Evolutionary conservation across 768 basidiomycete species (phyloP).

Genomic region (Tubosaeta sp.): DNA sequence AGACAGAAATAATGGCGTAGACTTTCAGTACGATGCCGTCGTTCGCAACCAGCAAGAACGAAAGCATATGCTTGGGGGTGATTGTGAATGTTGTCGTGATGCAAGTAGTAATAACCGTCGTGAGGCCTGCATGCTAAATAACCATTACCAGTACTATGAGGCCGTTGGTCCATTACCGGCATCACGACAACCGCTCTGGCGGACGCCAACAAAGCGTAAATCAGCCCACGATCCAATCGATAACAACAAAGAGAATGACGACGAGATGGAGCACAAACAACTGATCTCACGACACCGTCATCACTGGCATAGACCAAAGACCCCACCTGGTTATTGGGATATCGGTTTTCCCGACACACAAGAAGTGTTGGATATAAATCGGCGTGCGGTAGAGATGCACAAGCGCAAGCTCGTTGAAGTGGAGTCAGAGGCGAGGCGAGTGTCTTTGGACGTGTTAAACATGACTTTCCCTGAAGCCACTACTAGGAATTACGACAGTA

Average conservation of each 20-base stretch:
- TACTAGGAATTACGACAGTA: slow-evolving; percentile 21
- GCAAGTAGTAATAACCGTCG: slow-evolving; percentile 37
- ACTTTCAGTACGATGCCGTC: slow-evolving; percentile 72
- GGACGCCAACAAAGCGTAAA: slow-evolving; percentile 47
- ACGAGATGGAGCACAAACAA: slow-evolving; percentile 55
- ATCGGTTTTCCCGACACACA: slow-evolving; percentile 90
- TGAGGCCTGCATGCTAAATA: neutral
- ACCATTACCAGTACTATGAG: slow-evolving; percentile 62
- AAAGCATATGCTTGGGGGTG: slow-evolving; percentile 62
- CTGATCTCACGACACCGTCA: slow-evolving; percentile 69
- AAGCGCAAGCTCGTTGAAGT: slow-evolving; percentile 55
- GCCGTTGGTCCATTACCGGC: slow-evolving; percentile 71
- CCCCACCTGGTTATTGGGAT: slow-evolving; percentile 86
- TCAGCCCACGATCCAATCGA: slow-evolving; percentile 1
- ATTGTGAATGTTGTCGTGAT: slow-evolving; percentile 79
- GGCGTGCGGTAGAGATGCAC: slow-evolving; percentile 68
- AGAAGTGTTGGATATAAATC: slow-evolving; percentile 72
- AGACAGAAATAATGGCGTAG: slow-evolving; percentile 56
- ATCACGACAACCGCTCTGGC: slow-evolving; percentile 70
- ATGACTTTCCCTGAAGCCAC: neutral
- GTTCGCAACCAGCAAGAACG: slow-evolving; percentile 65
- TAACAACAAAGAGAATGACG: slow-evolving; percentile 28
- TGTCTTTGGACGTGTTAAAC: neutral
- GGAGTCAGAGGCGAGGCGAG: slow-evolving; percentile 56
- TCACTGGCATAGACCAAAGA: slow-evolving; percentile 64